Conservation (phyloP, 148 eudicot species). For the Pharnaceum exiguum region DNA sequence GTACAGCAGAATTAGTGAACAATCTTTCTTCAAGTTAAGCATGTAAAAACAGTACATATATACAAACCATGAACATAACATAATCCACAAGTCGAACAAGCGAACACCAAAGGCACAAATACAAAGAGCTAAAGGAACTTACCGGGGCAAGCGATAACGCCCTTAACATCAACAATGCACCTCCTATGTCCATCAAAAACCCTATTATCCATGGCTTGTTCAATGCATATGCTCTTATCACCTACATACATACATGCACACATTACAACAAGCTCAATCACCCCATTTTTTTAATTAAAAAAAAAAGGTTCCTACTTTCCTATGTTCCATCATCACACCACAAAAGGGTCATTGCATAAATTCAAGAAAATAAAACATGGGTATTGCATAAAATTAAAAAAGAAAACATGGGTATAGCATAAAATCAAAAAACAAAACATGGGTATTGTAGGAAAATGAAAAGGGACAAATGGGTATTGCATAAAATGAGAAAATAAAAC, state of each 20-base stretch:
- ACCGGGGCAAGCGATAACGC: conserved; percentile 98
- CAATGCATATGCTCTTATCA: conserved; percentile 81
- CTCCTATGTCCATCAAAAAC: conserved; percentile 87
- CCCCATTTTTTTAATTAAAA: too few relatives aligned
- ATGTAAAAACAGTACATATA: too few relatives aligned
- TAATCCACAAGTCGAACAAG: neutral
- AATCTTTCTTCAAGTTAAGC: too few relatives aligned
- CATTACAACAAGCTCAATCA: neutral
- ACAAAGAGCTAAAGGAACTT: conserved; percentile 25
- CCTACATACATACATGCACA: conserved; percentile 37
- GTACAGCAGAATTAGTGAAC: too few relatives aligned
- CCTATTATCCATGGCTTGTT: conserved; percentile 83
- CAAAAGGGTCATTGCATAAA: neutral
- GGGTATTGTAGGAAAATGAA: too few relatives aligned
- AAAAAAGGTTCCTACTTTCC: neutral
- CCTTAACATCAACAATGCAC: conserved; percentile 86
- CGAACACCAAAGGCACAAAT: neutral
- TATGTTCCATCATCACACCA: neutral
- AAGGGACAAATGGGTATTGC: neutral
- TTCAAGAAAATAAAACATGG: neutral
- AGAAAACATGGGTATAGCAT: neutral
- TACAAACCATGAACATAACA: neutral
- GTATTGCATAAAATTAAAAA: neutral
- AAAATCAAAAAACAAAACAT: neutral
- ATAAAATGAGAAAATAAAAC: neutral